Evolutionary conservation across 2,329 filamentous ascomycete genomes (phyloP), one percentile per base, ranked within the genome.

Genomic region (Lojkania enalia): DNA sequence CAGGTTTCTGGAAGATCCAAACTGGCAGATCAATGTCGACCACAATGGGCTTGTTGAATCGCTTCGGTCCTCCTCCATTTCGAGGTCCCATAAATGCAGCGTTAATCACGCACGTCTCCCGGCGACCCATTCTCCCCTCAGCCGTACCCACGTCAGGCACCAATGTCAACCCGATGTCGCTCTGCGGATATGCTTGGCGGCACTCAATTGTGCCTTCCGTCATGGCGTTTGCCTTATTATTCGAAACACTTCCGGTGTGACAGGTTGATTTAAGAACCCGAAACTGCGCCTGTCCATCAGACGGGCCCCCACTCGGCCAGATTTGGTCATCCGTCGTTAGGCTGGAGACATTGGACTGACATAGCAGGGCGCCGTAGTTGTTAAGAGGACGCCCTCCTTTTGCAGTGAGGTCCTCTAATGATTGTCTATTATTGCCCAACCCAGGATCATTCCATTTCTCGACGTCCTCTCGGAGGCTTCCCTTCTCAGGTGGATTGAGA

Each of bases 101-200:
- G 70, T 95, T 95, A 55, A 94, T 79, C 41, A 95, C 73, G 62
- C 84, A 91, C 1, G 88, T 94, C 72, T 92, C 86, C 48, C 64
- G 73, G 55, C 81, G 76, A 35, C 75, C 71, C 51, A 43, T 55
- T 49, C 60, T 55, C 35, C 54, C 50, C 21, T 41, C 48, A 29
- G n/a, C 38, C 30, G 44, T 52, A 51, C 57, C 55, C 52, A 57
- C 54, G 55, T 61, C 47, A 9, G 39, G 40, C 33, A 29, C 14
- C 33, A 44, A 35, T 35, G 42, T 23, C 27, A 47, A 37, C 42
- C 48, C 53, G 47, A 57, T 49, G 51, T 58, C 57, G 57, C 55
- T 56, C 35, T 27, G 20, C 18, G 14, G 15, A 20, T 16, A 29
- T 21, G 12, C 49, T 45, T 43, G 47, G 33, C 41, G 37, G 36